Evolutionary conservation across 257 asterid genomes (phyloP).

Genomic region (Ilex asprella): DNA sequence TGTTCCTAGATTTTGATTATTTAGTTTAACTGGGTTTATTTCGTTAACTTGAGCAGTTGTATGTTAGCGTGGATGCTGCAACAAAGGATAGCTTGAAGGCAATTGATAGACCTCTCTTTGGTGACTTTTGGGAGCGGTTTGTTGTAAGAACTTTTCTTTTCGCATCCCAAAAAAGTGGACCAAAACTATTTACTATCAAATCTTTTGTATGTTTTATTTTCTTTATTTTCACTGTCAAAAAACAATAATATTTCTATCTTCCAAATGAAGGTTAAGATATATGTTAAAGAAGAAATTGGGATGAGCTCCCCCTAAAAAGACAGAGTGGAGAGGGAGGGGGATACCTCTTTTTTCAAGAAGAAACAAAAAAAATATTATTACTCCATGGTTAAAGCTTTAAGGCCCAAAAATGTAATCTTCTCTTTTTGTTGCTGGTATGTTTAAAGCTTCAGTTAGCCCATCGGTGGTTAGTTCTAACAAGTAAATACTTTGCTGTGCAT

Average conservation of each 20-base stretch:
- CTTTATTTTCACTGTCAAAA: no score
- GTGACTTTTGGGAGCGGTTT: conserved; percentile 99
- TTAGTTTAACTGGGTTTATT: conserved; percentile 9
- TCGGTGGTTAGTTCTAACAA: no score
- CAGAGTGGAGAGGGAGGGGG: background rate
- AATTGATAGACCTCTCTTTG: conserved; percentile 91
- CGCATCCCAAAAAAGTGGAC: background rate
- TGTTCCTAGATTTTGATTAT: conserved; percentile 10
- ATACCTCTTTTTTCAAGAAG: no score
- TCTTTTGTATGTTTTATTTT: background rate
- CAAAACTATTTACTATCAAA: background rate
- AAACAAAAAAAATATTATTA: no score
- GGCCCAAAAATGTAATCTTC: no score
- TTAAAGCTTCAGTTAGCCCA: no score
- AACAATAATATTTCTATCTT: no score
- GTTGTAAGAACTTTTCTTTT: conserved; percentile 36
- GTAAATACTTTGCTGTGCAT: no score
- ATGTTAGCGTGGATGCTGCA: conserved; percentile 98
- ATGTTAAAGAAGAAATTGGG: background rate
- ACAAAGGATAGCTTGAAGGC: conserved; percentile 98
- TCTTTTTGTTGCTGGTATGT: no score
- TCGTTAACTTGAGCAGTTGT: conserved; percentile 52
- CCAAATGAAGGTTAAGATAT: background rate
- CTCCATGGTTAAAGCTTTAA: no score
- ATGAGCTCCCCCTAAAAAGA: background rate